phyloP scores from a whole-genome alignment of 2,329 filamentous ascomycete species.

The Calonectria honghensis region DNA sequence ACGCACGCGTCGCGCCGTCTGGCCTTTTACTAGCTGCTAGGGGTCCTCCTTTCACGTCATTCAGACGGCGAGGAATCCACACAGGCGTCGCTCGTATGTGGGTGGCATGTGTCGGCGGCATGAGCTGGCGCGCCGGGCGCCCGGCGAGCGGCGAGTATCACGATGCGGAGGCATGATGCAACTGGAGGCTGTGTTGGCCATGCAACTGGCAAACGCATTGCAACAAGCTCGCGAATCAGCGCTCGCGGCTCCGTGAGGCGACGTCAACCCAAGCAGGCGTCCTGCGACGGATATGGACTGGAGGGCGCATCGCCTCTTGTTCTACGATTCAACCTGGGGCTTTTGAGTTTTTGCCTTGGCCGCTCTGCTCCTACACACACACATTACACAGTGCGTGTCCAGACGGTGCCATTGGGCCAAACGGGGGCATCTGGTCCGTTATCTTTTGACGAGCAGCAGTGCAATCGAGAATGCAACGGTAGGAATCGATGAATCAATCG shows the following conservation, averaged over 20 bases:
- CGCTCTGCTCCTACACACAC: slow-evolving; percentile 1
- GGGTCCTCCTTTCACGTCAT: slow-evolving; percentile 16
- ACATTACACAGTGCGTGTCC: slow-evolving; percentile 44
- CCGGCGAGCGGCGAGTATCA: slow-evolving; percentile 11
- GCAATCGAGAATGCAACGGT: slow-evolving; percentile 30
- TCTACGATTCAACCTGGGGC: slow-evolving; percentile 38
- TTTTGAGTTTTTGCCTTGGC: slow-evolving; percentile 38
- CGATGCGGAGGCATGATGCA: slow-evolving; percentile 32
- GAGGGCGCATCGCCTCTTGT: slow-evolving; percentile 35
- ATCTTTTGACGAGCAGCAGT: slow-evolving; percentile 18
- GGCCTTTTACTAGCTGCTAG: slow-evolving; percentile 24
- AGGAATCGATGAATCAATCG: slow-evolving; percentile 32
- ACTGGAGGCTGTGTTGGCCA: slow-evolving; percentile 34
- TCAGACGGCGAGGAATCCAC: background rate
- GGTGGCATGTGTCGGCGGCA: background rate
- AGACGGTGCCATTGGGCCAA: slow-evolving; percentile 44
- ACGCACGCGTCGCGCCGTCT: slow-evolving; percentile 46
- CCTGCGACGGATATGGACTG: slow-evolving; percentile 50
- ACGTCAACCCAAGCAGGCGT: slow-evolving; percentile 31
- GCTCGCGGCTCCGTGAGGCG: slow-evolving; percentile 28
- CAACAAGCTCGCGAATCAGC: slow-evolving; percentile 32
- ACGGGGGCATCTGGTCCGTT: slow-evolving; percentile 6
- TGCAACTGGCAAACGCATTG: slow-evolving; percentile 30
- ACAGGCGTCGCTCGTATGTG: background rate
- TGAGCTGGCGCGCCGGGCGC: slow-evolving; percentile 18